Percentiles rank a stretch among this genome's conserved stretches.
Conservation (phyloP, 106 monocot species). For the Cymbidium sinense region DNA sequence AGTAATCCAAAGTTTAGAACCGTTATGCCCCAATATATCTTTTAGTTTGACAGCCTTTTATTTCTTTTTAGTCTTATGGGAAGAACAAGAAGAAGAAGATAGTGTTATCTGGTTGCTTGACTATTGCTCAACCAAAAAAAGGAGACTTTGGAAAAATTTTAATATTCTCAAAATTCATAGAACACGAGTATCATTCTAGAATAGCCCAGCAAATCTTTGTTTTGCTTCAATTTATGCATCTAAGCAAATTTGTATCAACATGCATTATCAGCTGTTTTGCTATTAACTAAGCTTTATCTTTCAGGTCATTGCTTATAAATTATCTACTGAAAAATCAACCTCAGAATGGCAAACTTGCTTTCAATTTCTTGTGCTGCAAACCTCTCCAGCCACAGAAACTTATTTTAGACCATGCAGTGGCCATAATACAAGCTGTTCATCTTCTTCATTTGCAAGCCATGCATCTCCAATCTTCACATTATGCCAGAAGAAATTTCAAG, state of each 20-base stretch:
- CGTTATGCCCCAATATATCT: no score
- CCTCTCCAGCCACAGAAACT: conserved; percentile 15
- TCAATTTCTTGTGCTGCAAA: conserved; percentile 34
- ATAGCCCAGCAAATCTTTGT: background rate
- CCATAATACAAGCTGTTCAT: background rate
- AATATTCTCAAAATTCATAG: background rate
- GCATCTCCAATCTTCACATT: conserved; percentile 19
- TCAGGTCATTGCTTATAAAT: background rate
- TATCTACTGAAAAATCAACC: conserved; percentile 1
- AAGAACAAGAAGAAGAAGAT: no score
- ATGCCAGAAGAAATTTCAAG: conserved; percentile 2
- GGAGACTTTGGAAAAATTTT: background rate
- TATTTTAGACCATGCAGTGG: conserved; percentile 13
- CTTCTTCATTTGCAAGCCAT: conserved; percentile 15
- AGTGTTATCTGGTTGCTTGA: no score
- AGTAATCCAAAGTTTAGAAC: no score
- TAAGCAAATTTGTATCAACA: background rate
- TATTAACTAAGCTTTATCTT: background rate
- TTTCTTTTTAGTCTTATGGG: no score
- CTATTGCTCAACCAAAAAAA: no score
- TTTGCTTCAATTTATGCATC: background rate
- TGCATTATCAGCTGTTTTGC: background rate
- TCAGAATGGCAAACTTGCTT: conserved; percentile 48
- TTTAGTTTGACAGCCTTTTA: no score
- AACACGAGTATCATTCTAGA: background rate